Base-by-base conservation (phyloP, 306 rosid genomes). In the Vigna trinervia region DNA sequence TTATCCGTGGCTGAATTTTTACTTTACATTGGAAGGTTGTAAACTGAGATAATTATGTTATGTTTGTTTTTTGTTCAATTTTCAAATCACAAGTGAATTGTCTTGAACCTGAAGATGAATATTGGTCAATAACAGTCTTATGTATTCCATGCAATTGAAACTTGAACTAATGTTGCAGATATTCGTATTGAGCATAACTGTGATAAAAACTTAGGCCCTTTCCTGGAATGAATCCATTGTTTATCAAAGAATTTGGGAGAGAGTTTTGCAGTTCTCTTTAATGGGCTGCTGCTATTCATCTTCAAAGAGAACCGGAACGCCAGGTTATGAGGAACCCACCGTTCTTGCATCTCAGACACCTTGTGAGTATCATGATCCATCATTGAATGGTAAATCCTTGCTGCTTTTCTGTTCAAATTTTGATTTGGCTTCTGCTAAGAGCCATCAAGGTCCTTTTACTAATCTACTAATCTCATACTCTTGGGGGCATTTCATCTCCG, bases 301-400 rank as follows among this genome's bases (percentile, higher is more conserved):
- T 36, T 87, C 91, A 43, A 89, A 90, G 87, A 59, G 77, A 82
- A 67, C 28, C 14, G 54, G 74, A 53, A 41, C 63, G 6, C 93
- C 81, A 3, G 92, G 93, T 41, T 88, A 88, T 26, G 99, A 92
- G 80, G 89, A 95, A 10, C 92, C 96, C 8, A 23, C 75, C 2
- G 59, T 87, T 85, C 99, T 95, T 75, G 92, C 99, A n/a, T 88
- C 97, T 19, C 97, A 75, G 83, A 95, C 99, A 60, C 97, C 96
- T 38, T 95, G 99, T 95, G 82, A 90, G 92, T 88, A 71, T 73
- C 69, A 8, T 61, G 46, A 61, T 63, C 81, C 84, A 63, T 77
- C 86, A 64, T 71, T 69, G 52, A 59, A 48, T 66, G 67, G 72
- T 73, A 63, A 65, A 45, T 36, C 53, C 77, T 65, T 70, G 67